Evolutionary conservation across 495 filamentous ascomycete species (phyloP).

Genomic region (Arthonia radiata): DNA sequence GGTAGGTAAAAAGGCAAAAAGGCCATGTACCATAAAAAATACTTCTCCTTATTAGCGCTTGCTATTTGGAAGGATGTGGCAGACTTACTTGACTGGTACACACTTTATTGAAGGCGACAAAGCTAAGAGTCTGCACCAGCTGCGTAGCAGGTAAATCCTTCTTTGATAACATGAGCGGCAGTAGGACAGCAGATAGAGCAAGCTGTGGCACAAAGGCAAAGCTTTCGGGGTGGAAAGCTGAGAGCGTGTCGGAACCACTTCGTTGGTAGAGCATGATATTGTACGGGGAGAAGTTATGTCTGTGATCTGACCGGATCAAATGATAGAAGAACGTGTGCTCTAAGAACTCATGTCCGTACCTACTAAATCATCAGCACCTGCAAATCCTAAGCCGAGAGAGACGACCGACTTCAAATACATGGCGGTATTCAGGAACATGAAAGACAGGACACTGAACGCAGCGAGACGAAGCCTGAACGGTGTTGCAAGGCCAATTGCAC

Average conservation of each 20-base stretch:
- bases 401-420: conserved; percentile 50
- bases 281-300: conserved; percentile 95
- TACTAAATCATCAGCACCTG: conserved; percentile 7
- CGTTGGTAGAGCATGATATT: conserved; percentile 76
- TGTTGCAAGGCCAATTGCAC: conserved; percentile 37
- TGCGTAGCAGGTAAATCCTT: conserved; percentile 62
- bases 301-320: conserved; percentile 77
- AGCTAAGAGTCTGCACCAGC: conserved; percentile 96
- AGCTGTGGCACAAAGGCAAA: conserved; percentile 79
- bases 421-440: conserved; percentile 38
- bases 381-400: neutral
- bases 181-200: conserved; percentile 42
- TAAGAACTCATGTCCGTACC: conserved; percentile 51
- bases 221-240: conserved; percentile 34
- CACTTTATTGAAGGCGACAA: conserved; percentile 95
- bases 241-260: conserved; percentile 28
- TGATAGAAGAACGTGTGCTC: conserved; percentile 84
- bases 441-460: conserved; percentile 40
- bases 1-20: conserved; percentile 83
- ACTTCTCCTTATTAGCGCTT: conserved; percentile 24
- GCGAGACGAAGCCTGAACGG: conserved; percentile 32
- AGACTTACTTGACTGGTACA: conserved; percentile 73
- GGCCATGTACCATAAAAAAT: conserved; percentile 93
- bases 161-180: conserved; percentile 64
- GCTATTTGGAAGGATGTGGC: neutral